Conservation (phyloP, 805 yeast genomes). For the Metschnikowia corniflorae region DNA sequence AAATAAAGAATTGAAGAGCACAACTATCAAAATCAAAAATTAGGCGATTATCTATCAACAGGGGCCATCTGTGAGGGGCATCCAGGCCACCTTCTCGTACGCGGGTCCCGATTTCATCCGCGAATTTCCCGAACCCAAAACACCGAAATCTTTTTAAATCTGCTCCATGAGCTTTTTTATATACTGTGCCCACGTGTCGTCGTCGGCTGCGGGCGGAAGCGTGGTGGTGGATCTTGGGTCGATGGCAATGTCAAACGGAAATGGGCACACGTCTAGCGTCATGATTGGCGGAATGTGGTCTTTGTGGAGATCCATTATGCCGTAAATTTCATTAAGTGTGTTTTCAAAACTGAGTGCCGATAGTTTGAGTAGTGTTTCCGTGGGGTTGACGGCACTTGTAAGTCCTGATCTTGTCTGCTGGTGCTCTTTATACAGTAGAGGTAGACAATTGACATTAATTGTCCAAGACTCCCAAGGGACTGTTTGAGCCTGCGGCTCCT, state of each 20-base stretch:
- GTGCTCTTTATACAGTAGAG: constrained; percentile 17
- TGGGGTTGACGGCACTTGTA: constrained; percentile 14
- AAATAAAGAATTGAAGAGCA: too few species aligned
- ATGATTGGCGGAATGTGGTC: constrained; percentile 74
- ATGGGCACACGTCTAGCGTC: constrained; percentile 62
- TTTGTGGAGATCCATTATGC: constrained; percentile 52
- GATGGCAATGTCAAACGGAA: constrained; percentile 43
- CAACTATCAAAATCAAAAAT: too few species aligned
- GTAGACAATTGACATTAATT: constrained; percentile 46
- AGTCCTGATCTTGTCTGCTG: constrained; percentile 8
- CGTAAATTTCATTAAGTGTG: constrained; percentile 46
- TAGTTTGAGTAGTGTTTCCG: constrained; percentile 26
- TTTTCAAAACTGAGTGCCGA: constrained; percentile 37
- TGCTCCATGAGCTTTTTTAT: constrained; percentile 23
- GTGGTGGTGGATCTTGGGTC: constrained; percentile 12
- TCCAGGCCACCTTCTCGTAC: too few species aligned
- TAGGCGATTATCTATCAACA: too few species aligned
- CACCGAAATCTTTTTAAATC: constrained; percentile 1
- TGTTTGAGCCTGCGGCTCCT: constrained; percentile 32
- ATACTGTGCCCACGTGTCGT: constrained; percentile 40
- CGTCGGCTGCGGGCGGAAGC: constrained; percentile 19
- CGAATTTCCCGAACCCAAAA: too few species aligned
- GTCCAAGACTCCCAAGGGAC: constrained; percentile 72
- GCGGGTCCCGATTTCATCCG: too few species aligned
- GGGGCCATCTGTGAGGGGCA: too few species aligned